These are phyloP conservation scores for Xylariaceae sp. DNA, from an alignment of 2,329 filamentous ascomycete species.

Conservation along the genomic window DNA sequence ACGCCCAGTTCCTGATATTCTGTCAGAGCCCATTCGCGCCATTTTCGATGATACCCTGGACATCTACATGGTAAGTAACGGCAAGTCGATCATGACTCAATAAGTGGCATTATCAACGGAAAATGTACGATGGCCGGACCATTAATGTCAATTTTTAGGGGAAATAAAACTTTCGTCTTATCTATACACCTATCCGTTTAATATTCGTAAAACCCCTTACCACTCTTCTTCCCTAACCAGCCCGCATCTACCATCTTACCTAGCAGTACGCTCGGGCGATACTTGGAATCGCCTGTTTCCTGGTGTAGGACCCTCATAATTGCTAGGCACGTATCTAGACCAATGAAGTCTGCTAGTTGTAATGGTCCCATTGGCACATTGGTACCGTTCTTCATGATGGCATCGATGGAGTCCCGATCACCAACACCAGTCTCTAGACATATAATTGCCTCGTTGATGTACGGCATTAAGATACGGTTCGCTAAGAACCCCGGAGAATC, in stretches of 20 bases:
- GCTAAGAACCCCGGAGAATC: constrained; percentile 94
- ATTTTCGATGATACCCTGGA: too few relatives aligned
- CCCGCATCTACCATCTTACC: constrained; percentile 97
- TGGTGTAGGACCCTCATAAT: constrained; percentile 95
- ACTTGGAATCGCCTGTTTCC: constrained; percentile 95
- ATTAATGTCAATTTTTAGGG: too few relatives aligned
- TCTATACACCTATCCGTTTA: constrained; percentile 37
- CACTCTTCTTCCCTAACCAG: constrained; percentile 96
- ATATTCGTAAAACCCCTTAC: constrained; percentile 95
- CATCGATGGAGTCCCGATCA: constrained; percentile 87
- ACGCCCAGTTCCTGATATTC: too few relatives aligned
- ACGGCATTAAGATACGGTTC: constrained; percentile 97
- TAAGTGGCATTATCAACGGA: too few relatives aligned
- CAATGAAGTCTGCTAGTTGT: constrained; percentile 94
- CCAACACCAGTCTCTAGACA: constrained; percentile 94
- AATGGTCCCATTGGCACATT: constrained; percentile 98
- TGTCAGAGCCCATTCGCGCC: too few relatives aligned
- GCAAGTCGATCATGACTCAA: too few relatives aligned
- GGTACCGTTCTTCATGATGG: constrained; percentile 99
- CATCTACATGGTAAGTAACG: too few relatives aligned
- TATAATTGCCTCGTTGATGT: constrained; percentile 95
- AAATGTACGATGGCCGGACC: too few relatives aligned
- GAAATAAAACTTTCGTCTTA: too few relatives aligned
- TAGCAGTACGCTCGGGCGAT: constrained; percentile 83
- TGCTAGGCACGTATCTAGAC: constrained; percentile 90